phyloP scores from a whole-genome alignment of 441 rosid genomes.

The Erodium texanum region DNA sequence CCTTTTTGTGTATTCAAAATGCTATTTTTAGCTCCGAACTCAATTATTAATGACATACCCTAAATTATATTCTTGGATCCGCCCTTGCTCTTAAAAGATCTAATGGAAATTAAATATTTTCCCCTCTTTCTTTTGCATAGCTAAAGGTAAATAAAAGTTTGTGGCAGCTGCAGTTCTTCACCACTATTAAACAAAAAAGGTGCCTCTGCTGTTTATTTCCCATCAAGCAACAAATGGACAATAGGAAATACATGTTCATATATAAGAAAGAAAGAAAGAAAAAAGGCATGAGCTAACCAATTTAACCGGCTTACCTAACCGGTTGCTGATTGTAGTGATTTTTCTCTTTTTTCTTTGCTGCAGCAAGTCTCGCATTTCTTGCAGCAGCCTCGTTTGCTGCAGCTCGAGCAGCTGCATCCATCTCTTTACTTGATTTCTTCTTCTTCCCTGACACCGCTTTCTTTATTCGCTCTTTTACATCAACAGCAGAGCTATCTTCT shows the following conservation, averaged over 20 bases:
- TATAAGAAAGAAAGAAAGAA: not conserved
- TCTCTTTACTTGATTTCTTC: conserved; percentile 47
- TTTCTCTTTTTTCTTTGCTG: conserved; percentile 56
- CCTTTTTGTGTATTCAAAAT: no score
- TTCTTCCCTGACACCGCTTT: conserved; percentile 43
- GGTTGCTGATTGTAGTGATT: conserved; percentile 63
- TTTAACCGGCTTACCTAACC: conserved; percentile 25
- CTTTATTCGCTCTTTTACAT: conserved; percentile 42
- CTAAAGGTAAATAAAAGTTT: no score
- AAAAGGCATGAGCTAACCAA: not conserved
- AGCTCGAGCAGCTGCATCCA: conserved; percentile 47
- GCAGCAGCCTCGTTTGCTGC: conserved; percentile 56
- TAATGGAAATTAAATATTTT: no score
- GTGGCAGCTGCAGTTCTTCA: no score
- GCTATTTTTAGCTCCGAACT: no score
- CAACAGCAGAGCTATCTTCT: conserved; percentile 32
- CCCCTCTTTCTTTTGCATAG: no score
- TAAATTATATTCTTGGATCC: no score
- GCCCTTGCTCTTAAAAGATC: no score
- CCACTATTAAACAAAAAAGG: no score
- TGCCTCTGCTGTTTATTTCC: conserved; percentile 14
- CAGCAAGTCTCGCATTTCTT: conserved; percentile 49
- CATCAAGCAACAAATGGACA: conserved; percentile 26
- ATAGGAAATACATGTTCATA: conserved; percentile 27
- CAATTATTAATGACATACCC: no score